A percentile compares a stretch with the other conserved stretches of the same genome.
Conservation (phyloP, 345 rosid genomes). For the Lepidium aucheri region DNA sequence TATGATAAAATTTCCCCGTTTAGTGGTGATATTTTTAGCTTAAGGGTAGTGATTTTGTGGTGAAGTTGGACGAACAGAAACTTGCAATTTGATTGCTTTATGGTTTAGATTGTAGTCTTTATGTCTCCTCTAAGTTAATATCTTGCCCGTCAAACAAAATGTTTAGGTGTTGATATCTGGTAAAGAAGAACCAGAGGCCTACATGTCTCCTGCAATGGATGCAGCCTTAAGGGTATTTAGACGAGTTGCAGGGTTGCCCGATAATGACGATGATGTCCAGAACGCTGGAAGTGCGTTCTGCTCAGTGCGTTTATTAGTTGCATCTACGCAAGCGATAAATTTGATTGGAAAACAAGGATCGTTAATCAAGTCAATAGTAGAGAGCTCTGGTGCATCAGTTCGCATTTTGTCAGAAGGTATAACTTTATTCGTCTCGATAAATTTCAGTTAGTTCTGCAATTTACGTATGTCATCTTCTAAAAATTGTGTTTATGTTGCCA, state of each 20-base stretch:
- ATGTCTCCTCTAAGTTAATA: not conserved
- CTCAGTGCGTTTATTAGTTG: constrained; percentile 64
- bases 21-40: not conserved
- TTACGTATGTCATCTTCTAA: not conserved
- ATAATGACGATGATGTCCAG: constrained; percentile 27
- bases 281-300: constrained; percentile 42
- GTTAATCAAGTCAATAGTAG: constrained; percentile 73
- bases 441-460: not conserved
- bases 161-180: constrained; percentile 51
- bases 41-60: not conserved
- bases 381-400: constrained; percentile 65
- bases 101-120: not conserved
- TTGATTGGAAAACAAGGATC: constrained; percentile 94
- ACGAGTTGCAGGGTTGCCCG: constrained; percentile 41
- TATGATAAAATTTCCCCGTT: not conserved
- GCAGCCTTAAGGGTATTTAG: constrained; percentile 52
- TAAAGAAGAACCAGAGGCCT: constrained; percentile 49
- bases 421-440: not conserved
- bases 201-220: constrained; percentile 54
- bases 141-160: not conserved
- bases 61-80: not conserved
- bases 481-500: not conserved
- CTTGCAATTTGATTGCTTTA: not conserved
- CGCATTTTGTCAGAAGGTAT: constrained; percentile 72
- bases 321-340: constrained; percentile 78